phyloP scores from a whole-genome alignment of 2,329 filamentous ascomycete genomes.

The Stachybotrys chlorohalonatus region DNA sequence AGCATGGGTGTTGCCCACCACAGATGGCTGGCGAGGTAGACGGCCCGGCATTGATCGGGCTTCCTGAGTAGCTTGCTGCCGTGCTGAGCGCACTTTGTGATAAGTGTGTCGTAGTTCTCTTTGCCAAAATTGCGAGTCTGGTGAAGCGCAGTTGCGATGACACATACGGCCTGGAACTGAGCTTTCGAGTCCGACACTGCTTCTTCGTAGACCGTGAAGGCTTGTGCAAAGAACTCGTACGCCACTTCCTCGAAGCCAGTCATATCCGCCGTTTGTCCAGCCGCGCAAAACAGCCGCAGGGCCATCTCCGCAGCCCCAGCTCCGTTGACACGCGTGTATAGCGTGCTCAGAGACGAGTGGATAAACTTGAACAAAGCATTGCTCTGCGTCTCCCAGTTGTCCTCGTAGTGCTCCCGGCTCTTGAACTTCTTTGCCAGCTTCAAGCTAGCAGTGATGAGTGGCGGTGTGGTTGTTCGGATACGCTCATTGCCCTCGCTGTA shows the following conservation, averaged over 20 bases:
- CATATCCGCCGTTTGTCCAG: slow-evolving; percentile 87
- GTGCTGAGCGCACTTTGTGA: slow-evolving; percentile 94
- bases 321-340: slow-evolving; percentile 77
- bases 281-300: slow-evolving; percentile 81
- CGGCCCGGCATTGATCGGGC: slow-evolving; percentile 93
- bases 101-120: slow-evolving; percentile 97
- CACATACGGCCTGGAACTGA: slow-evolving; percentile 95
- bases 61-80: slow-evolving; percentile 96
- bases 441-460: slow-evolving; percentile 80
- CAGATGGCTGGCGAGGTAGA: slow-evolving; percentile 91
- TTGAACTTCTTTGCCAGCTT: slow-evolving; percentile 87
- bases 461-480: slow-evolving; percentile 90
- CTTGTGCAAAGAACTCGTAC: slow-evolving; percentile 97
- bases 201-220: slow-evolving; percentile 97
- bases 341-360: slow-evolving; percentile 74
- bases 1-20: slow-evolving; percentile 93
- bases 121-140: slow-evolving; percentile 84
- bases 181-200: slow-evolving; percentile 90
- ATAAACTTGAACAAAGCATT: slow-evolving; percentile 92
- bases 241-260: slow-evolving; percentile 90
- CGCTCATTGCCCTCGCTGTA: slow-evolving; percentile 90
- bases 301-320: slow-evolving; percentile 77
- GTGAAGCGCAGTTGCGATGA: slow-evolving; percentile 83
- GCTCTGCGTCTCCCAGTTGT: slow-evolving; percentile 53
- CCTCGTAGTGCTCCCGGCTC: slow-evolving; percentile 71